Conservation (phyloP, 768 basidiomycete genomes). For the Sutorius australiensis region DNA sequence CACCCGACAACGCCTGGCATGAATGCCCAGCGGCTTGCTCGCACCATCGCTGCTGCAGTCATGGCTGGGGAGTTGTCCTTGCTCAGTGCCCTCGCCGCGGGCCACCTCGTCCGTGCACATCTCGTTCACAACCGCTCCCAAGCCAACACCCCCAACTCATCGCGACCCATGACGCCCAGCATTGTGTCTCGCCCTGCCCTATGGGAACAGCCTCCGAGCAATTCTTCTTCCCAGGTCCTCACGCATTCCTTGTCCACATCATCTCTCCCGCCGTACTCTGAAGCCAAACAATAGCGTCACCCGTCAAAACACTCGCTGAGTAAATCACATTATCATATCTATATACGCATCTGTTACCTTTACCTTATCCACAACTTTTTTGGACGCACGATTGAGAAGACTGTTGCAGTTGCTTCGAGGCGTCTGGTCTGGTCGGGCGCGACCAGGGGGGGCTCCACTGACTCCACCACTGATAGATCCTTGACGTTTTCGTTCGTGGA, state of each 20-base stretch:
- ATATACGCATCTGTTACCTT: slow-evolving; percentile 23
- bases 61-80: slow-evolving; percentile 97
- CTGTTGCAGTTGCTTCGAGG: neutral
- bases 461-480: slow-evolving; percentile 7
- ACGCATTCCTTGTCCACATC: slow-evolving; percentile 37
- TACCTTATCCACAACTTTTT: slow-evolving; percentile 19
- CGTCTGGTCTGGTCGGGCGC: neutral
- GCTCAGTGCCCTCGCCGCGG: slow-evolving; percentile 89
- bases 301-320: slow-evolving; percentile 1
- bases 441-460: neutral
- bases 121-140: slow-evolving; percentile 88
- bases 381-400: neutral
- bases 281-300: slow-evolving; percentile 21
- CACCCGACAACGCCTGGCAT: slow-evolving; percentile 82
- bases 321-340: slow-evolving; percentile 14
- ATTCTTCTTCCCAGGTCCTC: slow-evolving; percentile 10
- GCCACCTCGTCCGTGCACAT: slow-evolving; percentile 91
- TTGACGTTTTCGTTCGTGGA: slow-evolving; percentile 10
- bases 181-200: slow-evolving; percentile 14
- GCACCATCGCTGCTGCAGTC: slow-evolving; percentile 86
- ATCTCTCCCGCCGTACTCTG: slow-evolving; percentile 43
- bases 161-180: slow-evolving; percentile 60
- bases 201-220: slow-evolving; percentile 25
- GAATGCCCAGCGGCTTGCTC: slow-evolving; percentile 86
- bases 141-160: slow-evolving; percentile 69